A percentile compares a stretch with the other conserved stretches of the same genome.
Evolutionary conservation across 2,329 filamentous ascomycete species (phyloP).

Genomic region (Aspergillus sp.): DNA sequence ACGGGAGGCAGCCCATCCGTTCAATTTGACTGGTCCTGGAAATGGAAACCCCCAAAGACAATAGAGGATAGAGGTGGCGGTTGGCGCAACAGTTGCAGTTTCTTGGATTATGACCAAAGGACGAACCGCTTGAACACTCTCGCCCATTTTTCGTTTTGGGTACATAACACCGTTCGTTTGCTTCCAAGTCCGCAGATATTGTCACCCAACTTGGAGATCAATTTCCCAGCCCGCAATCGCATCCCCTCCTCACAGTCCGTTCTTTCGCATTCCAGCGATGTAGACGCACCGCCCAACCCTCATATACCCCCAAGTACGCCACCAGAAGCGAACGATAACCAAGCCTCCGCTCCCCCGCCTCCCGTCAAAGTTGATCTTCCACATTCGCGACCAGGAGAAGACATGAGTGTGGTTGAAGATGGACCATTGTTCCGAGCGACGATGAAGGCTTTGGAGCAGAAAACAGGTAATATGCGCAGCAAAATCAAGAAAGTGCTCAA

Average conservation of each 20-base stretch:
- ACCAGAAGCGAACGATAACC: constrained; percentile 25
- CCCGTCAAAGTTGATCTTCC: constrained; percentile 80
- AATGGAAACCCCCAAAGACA: constrained; percentile 84
- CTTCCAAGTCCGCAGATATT: constrained; percentile 56
- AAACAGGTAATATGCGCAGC: constrained; percentile 86
- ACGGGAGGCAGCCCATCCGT: constrained; percentile 80
- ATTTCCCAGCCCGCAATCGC: constrained; percentile 69
- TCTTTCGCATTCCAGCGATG: constrained; percentile 72
- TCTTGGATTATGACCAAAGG: constrained; percentile 94
- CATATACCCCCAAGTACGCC: constrained; percentile 21
- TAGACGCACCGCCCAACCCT: constrained; percentile 48
- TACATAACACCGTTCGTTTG: constrained; percentile 58
- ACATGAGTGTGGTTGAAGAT: constrained; percentile 80
- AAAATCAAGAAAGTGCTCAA: constrained; percentile 97
- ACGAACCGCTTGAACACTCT: constrained; percentile 84
- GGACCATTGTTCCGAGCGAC: constrained; percentile 94
- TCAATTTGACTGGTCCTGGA: constrained; percentile 94
- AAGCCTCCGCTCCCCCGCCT: constrained; percentile 23
- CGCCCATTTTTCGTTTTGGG: constrained; percentile 92
- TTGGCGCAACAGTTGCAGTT: constrained; percentile 95
- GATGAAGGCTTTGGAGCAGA: constrained; percentile 93
- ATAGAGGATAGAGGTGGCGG: constrained; percentile 80
- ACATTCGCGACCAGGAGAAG: constrained; percentile 78
- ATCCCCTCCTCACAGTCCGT: constrained; percentile 84
- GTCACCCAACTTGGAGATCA: constrained; percentile 68